Base-by-base conservation (phyloP, 106 monocot genomes). In the Narthecium ossifragum region DNA sequence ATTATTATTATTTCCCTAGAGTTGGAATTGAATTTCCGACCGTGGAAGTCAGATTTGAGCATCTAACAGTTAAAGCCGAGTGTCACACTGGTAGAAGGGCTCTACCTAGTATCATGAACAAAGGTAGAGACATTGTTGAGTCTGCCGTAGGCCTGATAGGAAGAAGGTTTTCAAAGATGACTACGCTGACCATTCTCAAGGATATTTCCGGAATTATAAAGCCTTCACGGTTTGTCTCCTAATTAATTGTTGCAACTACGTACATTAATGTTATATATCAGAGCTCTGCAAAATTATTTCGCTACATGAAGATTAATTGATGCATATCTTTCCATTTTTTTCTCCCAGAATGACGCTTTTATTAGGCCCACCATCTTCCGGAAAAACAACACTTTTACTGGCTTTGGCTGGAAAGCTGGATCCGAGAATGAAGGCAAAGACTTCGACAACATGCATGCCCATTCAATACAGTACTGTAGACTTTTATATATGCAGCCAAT, bases 61-160 rank as follows among this genome's bases (percentile, higher is more conserved):
- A 74, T 27, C 1, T 88, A 10, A 74, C 46, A 0, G 55, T 83
- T 13, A 65, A 76, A 66, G 83, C 88, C 2, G 51, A 79, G n/a
- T 79, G 82, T 61, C 59, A 83, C 41, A 67, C 73, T 3, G 88
- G 88, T 30, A 61, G 34, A 48, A 53, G 88, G 58, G 88, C 88
- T 20, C 64, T 88, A 34, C 88, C 88, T 2, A 70, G 83, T 0
- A 75, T 88, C 20, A 0, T 53, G 43, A 88, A 88, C 63, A 33
- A 53, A 2, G 30, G 67, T 8, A 52, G 31, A n/a, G 72, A 88
- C 60, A 45, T 74, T 14, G 64, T 38, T 33, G 79, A 88, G 49
- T 73, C 76, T 0, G 59, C 65, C 5, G 5, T 73, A 31, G 63
- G 69, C 7, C 54, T 70, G 2, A 5, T 83, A 24, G 71, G 84